Evolutionary conservation across 2,329 filamentous ascomycete genomes (phyloP).

Genomic region (Penicillium sp.): DNA sequence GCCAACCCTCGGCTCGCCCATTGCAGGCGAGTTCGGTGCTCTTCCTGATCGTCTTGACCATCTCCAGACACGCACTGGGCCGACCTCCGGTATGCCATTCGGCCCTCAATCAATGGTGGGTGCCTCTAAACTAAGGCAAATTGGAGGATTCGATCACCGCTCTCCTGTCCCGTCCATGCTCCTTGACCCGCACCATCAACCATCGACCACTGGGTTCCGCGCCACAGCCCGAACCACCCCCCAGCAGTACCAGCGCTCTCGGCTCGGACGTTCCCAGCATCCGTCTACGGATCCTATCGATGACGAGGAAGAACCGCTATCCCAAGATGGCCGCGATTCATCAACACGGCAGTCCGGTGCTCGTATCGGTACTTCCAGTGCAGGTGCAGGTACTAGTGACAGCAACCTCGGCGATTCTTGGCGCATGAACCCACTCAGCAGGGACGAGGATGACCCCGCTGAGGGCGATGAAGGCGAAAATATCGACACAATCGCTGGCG

Average conservation of each 20-base stretch:
- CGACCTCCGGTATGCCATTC: slow-evolving; percentile 16
- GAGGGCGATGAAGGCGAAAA: slow-evolving; percentile 50
- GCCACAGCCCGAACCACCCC: slow-evolving; percentile 22
- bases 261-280: slow-evolving; percentile 28
- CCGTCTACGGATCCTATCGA: slow-evolving; percentile 30
- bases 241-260: slow-evolving; percentile 30
- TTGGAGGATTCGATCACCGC: slow-evolving; percentile 25
- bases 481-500: slow-evolving; percentile 46
- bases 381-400: slow-evolving; percentile 44
- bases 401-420: slow-evolving; percentile 59
- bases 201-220: slow-evolving; percentile 40
- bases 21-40: slow-evolving; percentile 46
- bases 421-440: slow-evolving; percentile 45
- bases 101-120: slow-evolving; percentile 31
- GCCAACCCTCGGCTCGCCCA: slow-evolving; percentile 65
- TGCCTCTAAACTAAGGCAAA: slow-evolving; percentile 26
- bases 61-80: slow-evolving; percentile 19
- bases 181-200: slow-evolving; percentile 49
- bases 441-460: slow-evolving; percentile 35
- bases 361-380: slow-evolving; percentile 34
- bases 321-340: slow-evolving; percentile 15
- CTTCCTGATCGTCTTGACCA: slow-evolving; percentile 39
- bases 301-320: slow-evolving; percentile 32
- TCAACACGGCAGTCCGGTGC: slow-evolving; percentile 19
- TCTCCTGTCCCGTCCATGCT: slow-evolving; percentile 45